Base-by-base conservation (phyloP, 495 filamentous ascomycete species). In the Penicillium silybi region DNA sequence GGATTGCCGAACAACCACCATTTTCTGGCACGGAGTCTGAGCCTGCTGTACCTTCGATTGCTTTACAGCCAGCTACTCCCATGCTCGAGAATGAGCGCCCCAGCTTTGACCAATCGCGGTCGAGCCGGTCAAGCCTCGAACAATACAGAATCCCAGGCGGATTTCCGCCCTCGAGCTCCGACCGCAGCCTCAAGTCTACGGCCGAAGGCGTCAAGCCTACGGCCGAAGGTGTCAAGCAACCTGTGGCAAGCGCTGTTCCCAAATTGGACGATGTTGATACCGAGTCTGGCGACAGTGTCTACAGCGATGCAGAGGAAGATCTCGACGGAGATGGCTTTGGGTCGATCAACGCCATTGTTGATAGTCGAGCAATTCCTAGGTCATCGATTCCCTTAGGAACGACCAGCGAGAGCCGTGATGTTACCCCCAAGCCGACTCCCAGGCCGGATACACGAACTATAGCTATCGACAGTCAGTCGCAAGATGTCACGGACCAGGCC, bases 261-360 rank as follows among this genome's bases (percentile, higher is more conserved):
- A 54, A 50, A 0, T 23, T 58, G 17, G 50, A 64, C 20, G 65
- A 60, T 25, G 62, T 61, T 18, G 68, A 73, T 35, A 68, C 67
- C 25, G 81, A 83, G n/a, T 76, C 73, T 27, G 73, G 74, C 22
- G 72, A 77, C 26, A 92, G 87, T 66, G 78, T 92, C 42, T 96
- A 92, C 66, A 93, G 88, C 60, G 91, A 96, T 76, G 91, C 91
- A 2, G 85, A 85, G 38, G 91, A 96, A 61, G 87, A 90, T 47
- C 69, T 87, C 0, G 83, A 92, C 37, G 85, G 84, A 5, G 83
- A 85, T 55, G 88, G 86, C 0, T 96, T 91, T 67, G 79, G 85
- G 42, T 95, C 89, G 11, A 82, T 96, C 41, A 82, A 95, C 69
- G 91, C 91, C 23, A 85, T 95, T 39, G 77, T 95, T 2, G 85